Conservation (phyloP, 257 asterid genomes). For the Ocimum tenuiflorum region DNA sequence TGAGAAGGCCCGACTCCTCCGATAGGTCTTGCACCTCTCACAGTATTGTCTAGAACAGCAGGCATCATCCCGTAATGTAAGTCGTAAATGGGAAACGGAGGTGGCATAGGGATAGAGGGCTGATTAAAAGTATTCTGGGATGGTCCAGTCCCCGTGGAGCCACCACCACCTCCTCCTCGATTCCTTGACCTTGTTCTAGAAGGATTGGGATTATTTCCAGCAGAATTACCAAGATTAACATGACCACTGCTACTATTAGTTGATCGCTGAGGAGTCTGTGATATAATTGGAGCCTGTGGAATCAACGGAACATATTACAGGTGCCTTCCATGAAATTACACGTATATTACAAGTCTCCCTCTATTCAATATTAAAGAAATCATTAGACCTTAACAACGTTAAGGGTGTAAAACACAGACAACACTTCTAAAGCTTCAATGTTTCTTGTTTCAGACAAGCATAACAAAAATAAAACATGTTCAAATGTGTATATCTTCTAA, state of each 20-base stretch:
- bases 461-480: neutral
- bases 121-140: constrained; percentile 44
- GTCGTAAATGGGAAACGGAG: constrained; percentile 45
- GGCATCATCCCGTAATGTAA: constrained; percentile 42
- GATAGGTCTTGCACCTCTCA: constrained; percentile 47
- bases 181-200: constrained; percentile 49
- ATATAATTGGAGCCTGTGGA: constrained; percentile 49
- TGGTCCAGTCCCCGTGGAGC: constrained; percentile 34
- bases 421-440: neutral
- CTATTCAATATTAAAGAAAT: neutral
- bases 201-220: constrained; percentile 31
- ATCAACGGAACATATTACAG: constrained; percentile 17
- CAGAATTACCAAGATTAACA: constrained; percentile 27
- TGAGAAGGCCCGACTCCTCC: constrained; percentile 41
- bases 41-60: constrained; percentile 42
- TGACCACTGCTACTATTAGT: constrained; percentile 30
- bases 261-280: constrained; percentile 52
- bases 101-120: constrained; percentile 47
- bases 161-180: constrained; percentile 37
- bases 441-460: neutral
- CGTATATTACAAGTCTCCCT: too few relatives aligned
- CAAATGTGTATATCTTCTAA: neutral
- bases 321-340: neutral
- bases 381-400: neutral
- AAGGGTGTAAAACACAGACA: neutral